Conservation (phyloP, 805 yeast species). For the Saturnispora serradocipensis region DNA sequence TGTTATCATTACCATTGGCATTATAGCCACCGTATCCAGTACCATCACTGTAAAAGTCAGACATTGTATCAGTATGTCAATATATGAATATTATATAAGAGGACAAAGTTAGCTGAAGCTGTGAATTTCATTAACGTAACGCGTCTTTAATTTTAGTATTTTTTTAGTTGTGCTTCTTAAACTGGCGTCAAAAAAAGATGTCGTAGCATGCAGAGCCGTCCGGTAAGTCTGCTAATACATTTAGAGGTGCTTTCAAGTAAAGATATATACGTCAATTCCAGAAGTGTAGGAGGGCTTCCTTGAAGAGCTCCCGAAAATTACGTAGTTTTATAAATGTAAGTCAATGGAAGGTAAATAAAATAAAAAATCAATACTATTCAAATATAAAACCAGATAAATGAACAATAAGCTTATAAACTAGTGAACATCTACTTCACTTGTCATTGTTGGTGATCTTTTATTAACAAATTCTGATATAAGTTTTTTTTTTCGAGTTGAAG, state of each 20-base stretch:
- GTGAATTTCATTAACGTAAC: neutral
- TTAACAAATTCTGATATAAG: neutral
- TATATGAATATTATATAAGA: neutral
- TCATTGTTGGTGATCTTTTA: neutral
- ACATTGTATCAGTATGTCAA: constrained; percentile 17
- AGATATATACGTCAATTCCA: no score
- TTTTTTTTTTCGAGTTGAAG: neutral
- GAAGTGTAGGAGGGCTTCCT: no score
- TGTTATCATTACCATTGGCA: constrained; percentile 17
- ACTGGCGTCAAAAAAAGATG: no score
- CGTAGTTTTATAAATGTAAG: neutral
- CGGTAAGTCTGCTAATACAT: no score
- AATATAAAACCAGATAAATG: neutral
- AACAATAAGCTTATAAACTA: neutral
- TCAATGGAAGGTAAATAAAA: neutral
- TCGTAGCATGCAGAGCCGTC: neutral
- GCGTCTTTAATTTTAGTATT: neutral
- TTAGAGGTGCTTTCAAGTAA: no score
- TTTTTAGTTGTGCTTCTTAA: neutral
- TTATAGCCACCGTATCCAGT: constrained; percentile 30
- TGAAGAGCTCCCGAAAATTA: neutral
- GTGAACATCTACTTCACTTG: neutral
- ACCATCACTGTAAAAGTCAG: constrained; percentile 23
- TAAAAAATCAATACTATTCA: neutral
- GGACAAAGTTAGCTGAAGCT: neutral